Evolutionary conservation across 2,329 filamentous ascomycete species (phyloP), one percentile per base, ranked within the genome.

Genomic region (Xylogone sp.): DNA sequence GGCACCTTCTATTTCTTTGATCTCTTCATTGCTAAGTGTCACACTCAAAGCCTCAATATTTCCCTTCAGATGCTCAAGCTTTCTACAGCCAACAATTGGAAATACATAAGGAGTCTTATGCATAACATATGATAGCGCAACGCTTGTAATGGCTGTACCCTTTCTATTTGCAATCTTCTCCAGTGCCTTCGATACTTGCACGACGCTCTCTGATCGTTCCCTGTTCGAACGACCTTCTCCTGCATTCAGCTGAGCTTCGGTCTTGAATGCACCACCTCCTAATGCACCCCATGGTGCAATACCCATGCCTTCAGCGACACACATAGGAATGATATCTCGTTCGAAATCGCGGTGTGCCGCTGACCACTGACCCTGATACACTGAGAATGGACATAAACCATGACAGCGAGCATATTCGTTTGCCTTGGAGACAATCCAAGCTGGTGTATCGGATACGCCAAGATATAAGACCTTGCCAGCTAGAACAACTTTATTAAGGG

Each of bases 341-440:
- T 82, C 70, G 43, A 86, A 78, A 65, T 88, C 85, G 21, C 86
- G 79, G n/a, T 69, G 63, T 0, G 76, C 74, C 13, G 78, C 77
- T 31, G 71, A 79, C 82, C 82, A 87, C 18, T 68, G 70, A 10
- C 84, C 84, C 66, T 86, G 82, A 66, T 86, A 87, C 43, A 87
- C 76, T 42, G 72, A 76, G 69, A 90, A 90, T 29, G 42, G 53
- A 8, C 81, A 78, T 29, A 88, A 74, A n/a, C 83, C 84, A 55
- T 88, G 78, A 55, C 79, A 75, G 42, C 24, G 24, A 10, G 24
- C 24, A 27, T 27, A 27, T 10, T 6, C 24, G 24, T 27, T 27
- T 27, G 24, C 46, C 16, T 29, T 16, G 21, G 3, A 24, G 19
- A 85, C 82, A 13, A 85, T 68, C 84, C 84, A 88, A 13, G 85